Evolutionary conservation across 441 rosid genomes (phyloP), one percentile per base, ranked within the genome.

Genomic region (Pelargonium citronellum): DNA sequence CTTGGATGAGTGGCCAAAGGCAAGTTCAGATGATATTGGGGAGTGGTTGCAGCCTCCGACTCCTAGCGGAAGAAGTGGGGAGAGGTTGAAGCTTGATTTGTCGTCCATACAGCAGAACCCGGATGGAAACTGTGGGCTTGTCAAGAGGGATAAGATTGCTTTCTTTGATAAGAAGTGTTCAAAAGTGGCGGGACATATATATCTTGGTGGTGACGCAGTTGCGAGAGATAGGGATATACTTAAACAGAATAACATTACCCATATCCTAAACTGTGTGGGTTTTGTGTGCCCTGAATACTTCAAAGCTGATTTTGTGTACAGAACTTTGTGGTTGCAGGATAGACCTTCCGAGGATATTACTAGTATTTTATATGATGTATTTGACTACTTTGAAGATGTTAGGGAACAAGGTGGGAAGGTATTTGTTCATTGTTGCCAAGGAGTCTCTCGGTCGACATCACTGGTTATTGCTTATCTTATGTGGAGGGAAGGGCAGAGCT

Each of bases 401-500:
- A 89, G 97, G 84, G 94, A 90, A 78, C 87, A 84, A 53, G 70
- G 81, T 43, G 99, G 97, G 73, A 87, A 90, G 81, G 92, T 90
- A 75, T 90, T 91, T 78, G 99, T 94, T 79, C 99, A 94, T 75
- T 94, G 99, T 72, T 91, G 91, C 69, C 99, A 90, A 79, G 99
- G 99, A 66, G 97, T 94, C 70, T 94, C 99, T 19, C 85, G 99
- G 73, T 94, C 99, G 51, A 91, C 99, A 61, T 94, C 99, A 0
- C 76, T 94, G 86, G 99, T 91, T 67, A 94, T 94, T 49, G 99
- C 99, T 12, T 94, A 94, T 83, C 89, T 81, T 27, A 94, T 94
- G 92, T 94, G 99, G 99, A 87, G 97, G 78, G 96, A 94, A 75
- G 99, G 97, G 67, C 97, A 86, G 88, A 91, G 91, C 80, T 94